phyloP scores from a whole-genome alignment of 495 filamentous ascomycete genomes.

The Clavariopsis aquatica region DNA sequence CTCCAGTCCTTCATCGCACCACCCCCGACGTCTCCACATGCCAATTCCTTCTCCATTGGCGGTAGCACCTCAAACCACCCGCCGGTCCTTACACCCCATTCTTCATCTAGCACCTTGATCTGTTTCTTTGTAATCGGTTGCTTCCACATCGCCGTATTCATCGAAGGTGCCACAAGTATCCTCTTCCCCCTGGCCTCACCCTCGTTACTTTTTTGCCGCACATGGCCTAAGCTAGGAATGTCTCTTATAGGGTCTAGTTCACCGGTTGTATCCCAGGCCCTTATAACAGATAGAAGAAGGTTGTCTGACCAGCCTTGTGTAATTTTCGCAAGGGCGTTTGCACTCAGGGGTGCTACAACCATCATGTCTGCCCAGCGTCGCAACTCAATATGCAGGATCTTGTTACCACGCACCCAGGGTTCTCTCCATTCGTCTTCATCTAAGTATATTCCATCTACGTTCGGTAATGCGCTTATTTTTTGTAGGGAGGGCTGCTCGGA shows the following conservation, averaged over 20 bases:
- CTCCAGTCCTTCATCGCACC: conserved; percentile 80
- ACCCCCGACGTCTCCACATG: conserved; percentile 77
- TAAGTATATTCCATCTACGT: conserved; percentile 71
- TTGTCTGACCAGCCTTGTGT: conserved; percentile 66
- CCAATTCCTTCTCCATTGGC: conserved; percentile 70
- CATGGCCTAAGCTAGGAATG: conserved; percentile 8
- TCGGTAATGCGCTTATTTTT: conserved; percentile 51
- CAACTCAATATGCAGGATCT: conserved; percentile 84
- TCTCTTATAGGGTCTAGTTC: conserved; percentile 52
- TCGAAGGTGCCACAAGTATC: conserved; percentile 70
- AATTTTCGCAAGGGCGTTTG: conserved; percentile 82
- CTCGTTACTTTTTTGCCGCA: conserved; percentile 10
- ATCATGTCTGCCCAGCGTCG: conserved; percentile 78
- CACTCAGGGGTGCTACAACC: conserved; percentile 74
- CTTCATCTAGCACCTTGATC: conserved; percentile 65
- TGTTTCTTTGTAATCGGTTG: conserved; percentile 79
- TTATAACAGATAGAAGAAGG: conserved; percentile 68
- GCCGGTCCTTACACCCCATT: conserved; percentile 61
- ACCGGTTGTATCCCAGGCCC: conserved; percentile 83
- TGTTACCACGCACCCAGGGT: conserved; percentile 67
- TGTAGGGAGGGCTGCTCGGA: conserved; percentile 66
- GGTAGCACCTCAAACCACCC: conserved; percentile 77
- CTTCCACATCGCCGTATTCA: conserved; percentile 91
- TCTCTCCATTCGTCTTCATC: conserved; percentile 80
- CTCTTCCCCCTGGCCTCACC: conserved; percentile 43